Evolutionary conservation across 108 stramenopile species (phyloP).

Genomic region (Mediolabrus comicus): DNA sequence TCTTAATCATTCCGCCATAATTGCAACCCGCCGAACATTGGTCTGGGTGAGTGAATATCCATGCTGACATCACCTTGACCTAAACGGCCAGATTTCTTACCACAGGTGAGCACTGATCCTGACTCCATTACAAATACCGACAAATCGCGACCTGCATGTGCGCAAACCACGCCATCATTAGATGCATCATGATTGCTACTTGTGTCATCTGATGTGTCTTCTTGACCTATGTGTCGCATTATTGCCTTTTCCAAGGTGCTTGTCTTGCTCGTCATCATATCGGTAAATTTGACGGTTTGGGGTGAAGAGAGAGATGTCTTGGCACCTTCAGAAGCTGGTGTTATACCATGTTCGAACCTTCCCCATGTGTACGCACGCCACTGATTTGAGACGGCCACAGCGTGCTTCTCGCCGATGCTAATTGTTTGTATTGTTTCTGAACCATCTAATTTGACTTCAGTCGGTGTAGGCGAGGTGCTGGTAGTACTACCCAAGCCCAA

Average conservation of each 20-base stretch:
- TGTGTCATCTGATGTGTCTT: constrained; percentile 5
- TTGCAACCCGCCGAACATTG: constrained; percentile 68
- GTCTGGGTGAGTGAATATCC: constrained; percentile 41
- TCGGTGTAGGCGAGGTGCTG: constrained; percentile 35
- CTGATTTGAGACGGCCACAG: constrained; percentile 46
- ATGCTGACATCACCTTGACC: constrained; percentile 56
- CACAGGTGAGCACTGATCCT: constrained; percentile 65
- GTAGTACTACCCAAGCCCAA: constrained; percentile 54
- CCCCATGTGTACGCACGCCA: constrained; percentile 66
- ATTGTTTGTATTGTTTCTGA: constrained; percentile 39
- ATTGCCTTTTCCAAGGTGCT: not conserved
- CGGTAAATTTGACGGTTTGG: not conserved
- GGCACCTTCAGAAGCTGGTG: not conserved
- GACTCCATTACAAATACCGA: constrained; percentile 49
- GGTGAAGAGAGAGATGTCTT: constrained; percentile 13
- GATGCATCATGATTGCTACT: not conserved
- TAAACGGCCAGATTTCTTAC: constrained; percentile 59
- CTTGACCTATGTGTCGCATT: constrained; percentile 19
- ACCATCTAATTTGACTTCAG: constrained; percentile 46
- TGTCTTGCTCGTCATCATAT: constrained; percentile 34
- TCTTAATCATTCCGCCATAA: constrained; percentile 33
- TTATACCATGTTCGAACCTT: constrained; percentile 20
- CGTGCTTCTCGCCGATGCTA: constrained; percentile 64
- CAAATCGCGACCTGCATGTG: constrained; percentile 66
- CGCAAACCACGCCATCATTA: constrained; percentile 19